These are phyloP conservation scores for Metschnikowia similis DNA, from an alignment of 805 yeast species.

Conservation along the genomic window DNA sequence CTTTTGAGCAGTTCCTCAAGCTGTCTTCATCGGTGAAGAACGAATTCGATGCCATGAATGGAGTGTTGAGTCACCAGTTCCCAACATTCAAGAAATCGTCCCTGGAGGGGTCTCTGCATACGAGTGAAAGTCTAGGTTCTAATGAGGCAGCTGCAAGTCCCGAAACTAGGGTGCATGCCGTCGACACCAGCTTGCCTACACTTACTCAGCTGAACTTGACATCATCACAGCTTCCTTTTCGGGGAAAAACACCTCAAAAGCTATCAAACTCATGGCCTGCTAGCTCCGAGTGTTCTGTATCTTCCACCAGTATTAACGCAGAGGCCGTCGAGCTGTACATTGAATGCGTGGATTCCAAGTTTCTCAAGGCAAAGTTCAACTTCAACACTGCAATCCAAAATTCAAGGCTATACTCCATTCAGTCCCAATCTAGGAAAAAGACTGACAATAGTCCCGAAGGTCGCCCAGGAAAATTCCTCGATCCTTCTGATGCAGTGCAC, in stretches of 20 bases:
- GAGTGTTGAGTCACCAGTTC: constrained; percentile 3
- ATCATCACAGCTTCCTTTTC: background rate
- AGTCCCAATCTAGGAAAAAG: background rate
- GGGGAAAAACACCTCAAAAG: background rate
- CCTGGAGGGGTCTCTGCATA: background rate
- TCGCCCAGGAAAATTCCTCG: constrained; percentile 2
- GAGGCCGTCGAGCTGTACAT: constrained; percentile 3
- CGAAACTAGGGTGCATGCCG: background rate
- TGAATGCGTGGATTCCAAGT: constrained; percentile 10
- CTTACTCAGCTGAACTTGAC: constrained; percentile 1
- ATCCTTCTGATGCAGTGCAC: constrained; percentile 9
- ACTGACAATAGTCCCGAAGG: background rate
- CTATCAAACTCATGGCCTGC: background rate
- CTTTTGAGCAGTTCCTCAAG: background rate
- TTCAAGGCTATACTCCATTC: constrained; percentile 1
- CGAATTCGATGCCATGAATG: constrained; percentile 3
- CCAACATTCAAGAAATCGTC: background rate
- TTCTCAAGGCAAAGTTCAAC: constrained; percentile 11
- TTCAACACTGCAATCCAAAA: constrained; percentile 14
- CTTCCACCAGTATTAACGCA: background rate
- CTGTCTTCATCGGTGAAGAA: constrained; percentile 1
- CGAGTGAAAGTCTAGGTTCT: background rate
- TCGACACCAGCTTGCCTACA: background rate
- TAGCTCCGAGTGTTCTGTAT: constrained; percentile 1
- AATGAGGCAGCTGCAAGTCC: no score